Evolutionary conservation across 2,329 filamentous ascomycete genomes (phyloP), one percentile per base, ranked within the genome.

Genomic region (Aulographum hederae): DNA sequence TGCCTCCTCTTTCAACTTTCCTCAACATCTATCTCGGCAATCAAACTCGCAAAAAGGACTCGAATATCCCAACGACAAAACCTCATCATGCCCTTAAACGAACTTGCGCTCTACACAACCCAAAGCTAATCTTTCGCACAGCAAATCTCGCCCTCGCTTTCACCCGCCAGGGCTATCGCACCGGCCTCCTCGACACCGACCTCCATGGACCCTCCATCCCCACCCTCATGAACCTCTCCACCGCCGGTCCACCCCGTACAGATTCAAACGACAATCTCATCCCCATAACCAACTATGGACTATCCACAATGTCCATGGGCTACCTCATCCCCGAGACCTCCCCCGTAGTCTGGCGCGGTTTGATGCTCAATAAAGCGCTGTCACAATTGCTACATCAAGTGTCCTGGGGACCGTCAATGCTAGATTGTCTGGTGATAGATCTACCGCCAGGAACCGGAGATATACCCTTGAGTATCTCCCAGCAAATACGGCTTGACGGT

Each of bases 301-400:
- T 98, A 34, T 91, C 91, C 55, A 91, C 84, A 33, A 98, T 98
- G 89, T 94, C 85, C 0, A 95, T 98, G 80, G 89, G 89, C 31
- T 95, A 93, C 41, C 66, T 98, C 1, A 73, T 93, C 1, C 70
- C 69, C 14, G 75, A 82, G 40, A 67, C 73, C 8, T 78, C 80
- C 4, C 81, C 85, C 0, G 78, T 98, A 12, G 85, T 89, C 19
- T 98, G 89, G 89, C 73, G 89, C 32, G 89, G 89, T 0, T 67
- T 93, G 2, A 94, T 98, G 85, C 80, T 95, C 11, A 91, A 92
- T 66, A 98, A 95, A 48, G 89, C 89, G 0, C 66, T 98, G 40
- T 85, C 94, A 43, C 89, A 98, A 49, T 71, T 98, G 4, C 67
- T 98, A 5, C 86, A 94, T 50, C 82, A 93, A 42, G 89, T 98